A percentile compares a stretch with the other conserved stretches of the same genome.
These are phyloP conservation scores for Podospora conica DNA, from an alignment of 495 filamentous ascomycete species.

Conservation along the genomic window DNA sequence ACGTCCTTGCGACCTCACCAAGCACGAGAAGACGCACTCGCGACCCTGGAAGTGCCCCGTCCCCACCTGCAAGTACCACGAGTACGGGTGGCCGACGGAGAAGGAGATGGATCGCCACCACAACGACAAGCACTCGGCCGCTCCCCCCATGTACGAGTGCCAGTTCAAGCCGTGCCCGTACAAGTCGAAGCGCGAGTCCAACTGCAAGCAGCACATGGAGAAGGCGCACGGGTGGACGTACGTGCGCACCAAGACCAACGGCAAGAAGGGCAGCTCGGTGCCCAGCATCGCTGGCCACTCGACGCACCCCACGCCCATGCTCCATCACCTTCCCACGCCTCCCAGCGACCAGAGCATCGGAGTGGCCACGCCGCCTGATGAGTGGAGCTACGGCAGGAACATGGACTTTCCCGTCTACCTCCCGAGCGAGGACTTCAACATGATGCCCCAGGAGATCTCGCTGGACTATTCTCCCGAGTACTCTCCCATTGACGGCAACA, in stretches of 20 bases:
- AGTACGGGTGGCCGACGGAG: conserved; percentile 90
- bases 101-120: conserved; percentile 93
- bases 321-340: conserved; percentile 49
- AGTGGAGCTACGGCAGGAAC: conserved; percentile 29
- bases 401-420: conserved; percentile 40
- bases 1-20: conserved; percentile 83
- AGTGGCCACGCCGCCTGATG: conserved; percentile 40
- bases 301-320: conserved; percentile 48
- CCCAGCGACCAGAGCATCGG: conserved; percentile 37
- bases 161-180: conserved; percentile 82
- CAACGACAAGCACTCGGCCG: conserved; percentile 88
- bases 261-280: conserved; percentile 39
- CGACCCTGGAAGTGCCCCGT: conserved; percentile 90
- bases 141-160: conserved; percentile 73
- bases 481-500: conserved; percentile 43
- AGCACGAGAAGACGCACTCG: conserved; percentile 96
- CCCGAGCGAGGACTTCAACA: conserved; percentile 31
- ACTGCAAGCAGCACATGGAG: conserved; percentile 99
- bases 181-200: conserved; percentile 90
- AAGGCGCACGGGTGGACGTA: conserved; percentile 91
- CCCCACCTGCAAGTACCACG: conserved; percentile 74
- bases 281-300: conserved; percentile 27
- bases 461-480: conserved; percentile 47
- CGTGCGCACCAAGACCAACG: conserved; percentile 83
- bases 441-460: conserved; percentile 38